A percentile compares a stretch with the other conserved stretches of the same genome.
phyloP scores from a whole-genome alignment of 768 basidiomycete species.

The Guyanaporus albipodus region DNA sequence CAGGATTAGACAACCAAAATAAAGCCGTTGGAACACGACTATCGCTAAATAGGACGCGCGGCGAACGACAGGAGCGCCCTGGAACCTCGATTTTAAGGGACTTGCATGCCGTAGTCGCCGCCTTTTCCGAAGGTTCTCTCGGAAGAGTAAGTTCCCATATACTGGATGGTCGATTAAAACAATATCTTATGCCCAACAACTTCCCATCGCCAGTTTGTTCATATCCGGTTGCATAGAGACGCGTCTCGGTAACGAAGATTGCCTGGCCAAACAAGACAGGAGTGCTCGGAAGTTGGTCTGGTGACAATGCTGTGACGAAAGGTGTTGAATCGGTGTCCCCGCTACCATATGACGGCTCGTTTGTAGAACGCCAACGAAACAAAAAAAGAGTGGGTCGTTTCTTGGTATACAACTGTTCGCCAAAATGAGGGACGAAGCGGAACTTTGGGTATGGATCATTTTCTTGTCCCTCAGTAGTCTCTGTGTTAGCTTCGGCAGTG shows the following conservation, averaged over 20 bases:
- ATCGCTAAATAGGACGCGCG: conserved; percentile 40
- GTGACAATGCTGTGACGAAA: conserved; percentile 11
- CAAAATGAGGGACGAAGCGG: conserved; percentile 55
- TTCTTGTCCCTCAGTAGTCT: conserved; percentile 17
- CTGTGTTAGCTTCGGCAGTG: conserved; percentile 50
- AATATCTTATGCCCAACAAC: conserved; percentile 54
- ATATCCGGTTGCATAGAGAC: conserved; percentile 59
- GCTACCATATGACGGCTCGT: neutral
- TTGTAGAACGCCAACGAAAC: conserved; percentile 40
- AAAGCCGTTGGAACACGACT: conserved; percentile 27
- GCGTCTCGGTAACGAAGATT: conserved; percentile 41
- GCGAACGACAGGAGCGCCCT: conserved; percentile 53
- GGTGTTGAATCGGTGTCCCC: conserved; percentile 4
- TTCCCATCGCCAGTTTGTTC: conserved; percentile 55
- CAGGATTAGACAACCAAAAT: conserved; percentile 51
- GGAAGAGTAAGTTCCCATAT: conserved; percentile 49
- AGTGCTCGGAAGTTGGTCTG: conserved; percentile 1
- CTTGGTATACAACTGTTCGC: conserved; percentile 56
- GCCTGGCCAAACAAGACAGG: conserved; percentile 53
- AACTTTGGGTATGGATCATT: conserved; percentile 39
- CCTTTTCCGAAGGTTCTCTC: conserved; percentile 1
- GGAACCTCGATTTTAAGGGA: conserved; percentile 35
- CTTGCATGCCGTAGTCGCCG: conserved; percentile 17
- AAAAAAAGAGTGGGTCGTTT: conserved; percentile 53
- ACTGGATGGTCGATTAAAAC: conserved; percentile 54